Percentiles rank a stretch among this genome's conserved stretches.
These are phyloP conservation scores for Apiospora phragmitis DNA, from an alignment of 2,329 filamentous ascomycete species.

Conservation along the genomic window DNA sequence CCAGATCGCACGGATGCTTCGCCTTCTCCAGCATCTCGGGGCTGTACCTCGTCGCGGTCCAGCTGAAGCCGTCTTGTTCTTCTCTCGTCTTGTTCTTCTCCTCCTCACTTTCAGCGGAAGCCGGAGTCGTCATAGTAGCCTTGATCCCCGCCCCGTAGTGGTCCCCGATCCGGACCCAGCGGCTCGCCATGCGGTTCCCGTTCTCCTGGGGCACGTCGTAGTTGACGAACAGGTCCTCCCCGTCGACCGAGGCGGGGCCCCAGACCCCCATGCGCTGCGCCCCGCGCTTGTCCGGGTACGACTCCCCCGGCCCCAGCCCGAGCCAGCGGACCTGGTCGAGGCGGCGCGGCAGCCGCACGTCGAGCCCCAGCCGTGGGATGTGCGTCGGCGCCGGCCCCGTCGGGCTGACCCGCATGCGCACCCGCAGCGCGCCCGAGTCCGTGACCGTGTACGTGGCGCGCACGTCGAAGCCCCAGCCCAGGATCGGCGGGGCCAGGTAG, in stretches of 20 bases:
- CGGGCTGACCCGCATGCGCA: constrained; percentile 46
- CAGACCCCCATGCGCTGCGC: constrained; percentile 56
- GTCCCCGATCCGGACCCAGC: constrained; percentile 50
- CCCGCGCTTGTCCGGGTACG: constrained; percentile 62
- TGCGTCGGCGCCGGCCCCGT: constrained; percentile 52
- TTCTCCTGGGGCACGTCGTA: constrained; percentile 72
- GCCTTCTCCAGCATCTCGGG: constrained; percentile 14
- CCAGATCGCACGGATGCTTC: constrained; percentile 17
- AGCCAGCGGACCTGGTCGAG: constrained; percentile 58
- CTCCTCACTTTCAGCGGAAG: neutral
- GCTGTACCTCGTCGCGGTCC: constrained; percentile 13
- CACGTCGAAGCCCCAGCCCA: constrained; percentile 58
- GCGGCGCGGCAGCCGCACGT: constrained; percentile 48
- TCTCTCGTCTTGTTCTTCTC: too few relatives aligned
- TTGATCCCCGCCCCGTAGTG: constrained; percentile 25
- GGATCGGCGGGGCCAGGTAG: constrained; percentile 57
- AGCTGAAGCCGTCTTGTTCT: constrained; percentile 15
- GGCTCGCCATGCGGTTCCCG: constrained; percentile 61
- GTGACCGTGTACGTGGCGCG: constrained; percentile 53
- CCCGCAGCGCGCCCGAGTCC: constrained; percentile 42
- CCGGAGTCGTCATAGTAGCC: constrained; percentile 25
- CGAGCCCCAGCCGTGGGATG: constrained; percentile 63
- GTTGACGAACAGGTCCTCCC: constrained; percentile 49
- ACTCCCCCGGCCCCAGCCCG: constrained; percentile 64
- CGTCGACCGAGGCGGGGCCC: constrained; percentile 33